Evolutionary conservation across 495 filamentous ascomycete species (phyloP).

Genomic region (Darksidea phi): DNA sequence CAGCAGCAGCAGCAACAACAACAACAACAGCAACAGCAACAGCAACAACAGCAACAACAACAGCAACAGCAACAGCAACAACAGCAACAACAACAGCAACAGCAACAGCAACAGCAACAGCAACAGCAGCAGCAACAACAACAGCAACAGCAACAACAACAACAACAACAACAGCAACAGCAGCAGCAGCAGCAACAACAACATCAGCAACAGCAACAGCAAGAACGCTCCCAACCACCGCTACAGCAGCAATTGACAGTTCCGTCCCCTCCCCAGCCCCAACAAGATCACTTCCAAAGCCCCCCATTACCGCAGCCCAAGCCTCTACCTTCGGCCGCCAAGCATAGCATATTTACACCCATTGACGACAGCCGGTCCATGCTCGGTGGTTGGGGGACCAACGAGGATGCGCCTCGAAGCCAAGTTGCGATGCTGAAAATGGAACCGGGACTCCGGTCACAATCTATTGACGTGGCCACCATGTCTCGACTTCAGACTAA

Average conservation of each 20-base stretch:
- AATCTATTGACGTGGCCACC: conserved; percentile 62
- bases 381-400: conserved; percentile 75
- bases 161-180: conserved; percentile 56
- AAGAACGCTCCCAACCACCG: not conserved
- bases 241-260: conserved; percentile 53
- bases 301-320: conserved; percentile 57
- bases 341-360: conserved; percentile 94
- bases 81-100: conserved; percentile 53
- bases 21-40: conserved; percentile 54
- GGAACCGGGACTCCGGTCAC: conserved; percentile 53
- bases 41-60: conserved; percentile 51
- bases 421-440: conserved; percentile 43
- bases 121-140: conserved; percentile 41
- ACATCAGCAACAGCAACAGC: no score
- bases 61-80: conserved; percentile 57
- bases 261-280: conserved; percentile 46
- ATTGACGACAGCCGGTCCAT: conserved; percentile 91
- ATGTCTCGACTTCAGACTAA: conserved; percentile 46
- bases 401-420: conserved; percentile 48
- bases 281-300: conserved; percentile 52
- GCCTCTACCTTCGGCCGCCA: conserved; percentile 62
- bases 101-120: conserved; percentile 52
- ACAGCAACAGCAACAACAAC: conserved; percentile 13
- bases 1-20: conserved; percentile 54
- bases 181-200: no score